Evolutionary conservation across 2,329 filamentous ascomycete species (phyloP).

Genomic region (Fusarium siculi): DNA sequence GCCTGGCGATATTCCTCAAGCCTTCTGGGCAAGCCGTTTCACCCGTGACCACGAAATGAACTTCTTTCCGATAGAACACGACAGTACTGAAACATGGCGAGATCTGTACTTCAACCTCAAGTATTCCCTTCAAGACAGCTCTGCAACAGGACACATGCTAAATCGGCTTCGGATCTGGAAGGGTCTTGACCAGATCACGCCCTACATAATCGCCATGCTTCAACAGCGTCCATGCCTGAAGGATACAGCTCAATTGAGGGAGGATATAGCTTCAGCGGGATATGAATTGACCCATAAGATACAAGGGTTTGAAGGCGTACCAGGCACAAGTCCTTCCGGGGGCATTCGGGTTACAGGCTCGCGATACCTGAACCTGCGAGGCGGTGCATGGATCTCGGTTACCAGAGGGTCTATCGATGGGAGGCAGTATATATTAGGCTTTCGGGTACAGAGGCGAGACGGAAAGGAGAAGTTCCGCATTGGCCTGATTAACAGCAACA

Average conservation of each 20-base stretch:
- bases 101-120: not conserved
- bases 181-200: not conserved
- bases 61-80: not conserved
- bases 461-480: not conserved
- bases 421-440: not conserved
- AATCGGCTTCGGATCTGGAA: constrained; percentile 3
- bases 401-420: not conserved
- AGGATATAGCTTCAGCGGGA: not conserved
- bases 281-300: not conserved
- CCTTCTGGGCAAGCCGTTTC: constrained; percentile 28
- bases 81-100: not conserved
- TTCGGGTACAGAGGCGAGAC: not conserved
- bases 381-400: not conserved
- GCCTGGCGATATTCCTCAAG: not conserved
- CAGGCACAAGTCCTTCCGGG: rapidly evolving
- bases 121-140: not conserved
- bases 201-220: not conserved
- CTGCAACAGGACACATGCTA: not conserved
- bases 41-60: not conserved
- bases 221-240: not conserved
- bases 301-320: not conserved
- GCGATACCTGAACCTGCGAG: not conserved
- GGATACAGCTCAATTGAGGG: rapidly evolving
- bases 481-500: not conserved
- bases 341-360: not conserved